Evolutionary conservation across 805 yeast species (phyloP).

Genomic region (Lachancea cidri): DNA sequence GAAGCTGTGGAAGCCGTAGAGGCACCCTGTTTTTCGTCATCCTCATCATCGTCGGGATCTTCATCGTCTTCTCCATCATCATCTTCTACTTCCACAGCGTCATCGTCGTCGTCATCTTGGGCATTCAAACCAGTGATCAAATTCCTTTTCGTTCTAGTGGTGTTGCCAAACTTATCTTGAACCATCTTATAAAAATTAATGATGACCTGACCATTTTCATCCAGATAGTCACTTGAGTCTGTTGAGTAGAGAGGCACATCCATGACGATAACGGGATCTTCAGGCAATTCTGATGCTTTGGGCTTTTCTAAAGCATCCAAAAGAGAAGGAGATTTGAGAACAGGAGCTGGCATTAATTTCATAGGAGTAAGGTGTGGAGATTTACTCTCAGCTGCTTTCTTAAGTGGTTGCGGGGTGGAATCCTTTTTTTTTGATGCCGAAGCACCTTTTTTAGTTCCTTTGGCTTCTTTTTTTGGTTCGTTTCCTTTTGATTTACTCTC

Average conservation of each 20-base stretch:
- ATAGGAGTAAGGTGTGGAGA: slow-evolving; percentile 15
- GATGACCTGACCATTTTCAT: slow-evolving; percentile 33
- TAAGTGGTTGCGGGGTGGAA: slow-evolving; percentile 6
- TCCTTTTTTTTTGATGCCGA: slow-evolving; percentile 7
- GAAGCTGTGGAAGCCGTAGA: slow-evolving; percentile 17
- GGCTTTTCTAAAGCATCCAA: slow-evolving; percentile 17
- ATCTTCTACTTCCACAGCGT: slow-evolving; percentile 12
- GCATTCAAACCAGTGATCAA: slow-evolving; percentile 18
- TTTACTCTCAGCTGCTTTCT: slow-evolving; percentile 7
- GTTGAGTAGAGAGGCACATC: slow-evolving; percentile 30
- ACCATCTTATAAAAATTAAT: slow-evolving; percentile 26
- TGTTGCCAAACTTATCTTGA: slow-evolving; percentile 15
- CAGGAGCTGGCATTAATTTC: slow-evolving; percentile 20
- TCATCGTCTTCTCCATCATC: slow-evolving; percentile 26
- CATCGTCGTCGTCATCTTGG: slow-evolving; percentile 12
- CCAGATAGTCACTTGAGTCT: slow-evolving; percentile 25
- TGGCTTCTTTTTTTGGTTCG: too few relatives aligned
- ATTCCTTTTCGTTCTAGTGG: slow-evolving; percentile 20
- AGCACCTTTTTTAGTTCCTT: slow-evolving; percentile 1
- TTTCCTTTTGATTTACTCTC: slow-evolving; percentile 5
- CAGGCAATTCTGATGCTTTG: slow-evolving; percentile 10
- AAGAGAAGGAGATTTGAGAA: slow-evolving; percentile 21
- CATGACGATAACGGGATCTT: slow-evolving; percentile 23
- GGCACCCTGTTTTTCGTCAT: slow-evolving; percentile 19
- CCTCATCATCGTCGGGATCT: slow-evolving; percentile 22